phyloP scores from a whole-genome alignment of 805 yeast genomes.

The Monosporozyma yasuniensis region DNA sequence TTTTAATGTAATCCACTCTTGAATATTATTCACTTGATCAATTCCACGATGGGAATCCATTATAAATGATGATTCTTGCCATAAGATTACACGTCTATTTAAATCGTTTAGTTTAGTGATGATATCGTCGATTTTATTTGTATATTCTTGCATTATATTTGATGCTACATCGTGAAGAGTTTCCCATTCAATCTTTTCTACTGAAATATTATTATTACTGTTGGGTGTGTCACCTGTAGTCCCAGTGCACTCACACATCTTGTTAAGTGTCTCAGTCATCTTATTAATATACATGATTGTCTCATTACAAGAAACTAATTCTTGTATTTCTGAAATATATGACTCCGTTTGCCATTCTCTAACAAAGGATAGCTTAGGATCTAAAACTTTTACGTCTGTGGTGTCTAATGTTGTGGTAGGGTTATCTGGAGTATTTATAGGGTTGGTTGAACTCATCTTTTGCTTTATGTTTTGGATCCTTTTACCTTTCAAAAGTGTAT shows the following conservation, averaged over 20 bases:
- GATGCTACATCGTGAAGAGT: constrained; percentile 24
- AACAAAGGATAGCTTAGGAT: background rate
- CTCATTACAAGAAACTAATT: background rate
- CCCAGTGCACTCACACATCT: constrained; percentile 4
- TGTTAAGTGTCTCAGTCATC: constrained; percentile 2
- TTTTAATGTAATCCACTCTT: constrained; percentile 24
- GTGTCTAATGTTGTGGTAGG: background rate
- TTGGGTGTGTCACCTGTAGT: background rate
- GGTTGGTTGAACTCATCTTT: too few species aligned
- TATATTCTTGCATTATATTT: constrained; percentile 24
- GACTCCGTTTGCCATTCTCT: constrained; percentile 16
- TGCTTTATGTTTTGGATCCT: too few species aligned
- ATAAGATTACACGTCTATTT: constrained; percentile 20
- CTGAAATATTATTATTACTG: background rate
- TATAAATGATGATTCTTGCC: constrained; percentile 30
- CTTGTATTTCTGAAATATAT: constrained; percentile 8
- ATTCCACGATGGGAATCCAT: constrained; percentile 28
- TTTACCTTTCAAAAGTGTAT: background rate
- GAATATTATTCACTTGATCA: constrained; percentile 17
- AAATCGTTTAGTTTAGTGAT: constrained; percentile 17
- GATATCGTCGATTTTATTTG: constrained; percentile 19
- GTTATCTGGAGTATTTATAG: too few species aligned
- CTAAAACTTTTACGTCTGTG: background rate
- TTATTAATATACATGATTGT: constrained; percentile 1
- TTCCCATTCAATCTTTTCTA: constrained; percentile 25